A percentile compares a stretch with the other conserved stretches of the same genome.
Conservation (phyloP, 164 flowering plant genomes). For the Warburgia ugandensis region DNA sequence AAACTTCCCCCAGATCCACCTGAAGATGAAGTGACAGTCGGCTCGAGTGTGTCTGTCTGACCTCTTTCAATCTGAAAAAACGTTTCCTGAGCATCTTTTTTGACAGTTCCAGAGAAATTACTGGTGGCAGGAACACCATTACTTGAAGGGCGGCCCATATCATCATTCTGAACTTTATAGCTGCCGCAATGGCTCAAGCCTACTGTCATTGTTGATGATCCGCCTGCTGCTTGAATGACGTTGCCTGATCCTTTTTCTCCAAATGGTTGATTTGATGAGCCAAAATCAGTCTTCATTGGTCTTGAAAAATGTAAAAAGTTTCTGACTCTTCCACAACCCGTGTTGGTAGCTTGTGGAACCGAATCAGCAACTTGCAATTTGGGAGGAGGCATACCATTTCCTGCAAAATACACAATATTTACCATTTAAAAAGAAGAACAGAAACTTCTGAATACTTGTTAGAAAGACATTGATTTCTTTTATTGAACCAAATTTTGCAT, state of each 20-base stretch:
- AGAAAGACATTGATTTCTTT: no score
- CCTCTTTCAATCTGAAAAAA: conserved; percentile 20
- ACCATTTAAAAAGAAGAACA: conserved; percentile 11
- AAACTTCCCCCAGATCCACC: conserved; percentile 53
- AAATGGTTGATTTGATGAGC: conserved; percentile 11
- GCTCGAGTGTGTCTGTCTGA: conserved; percentile 28
- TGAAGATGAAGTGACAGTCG: conserved; percentile 40
- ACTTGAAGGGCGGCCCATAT: conserved; percentile 31
- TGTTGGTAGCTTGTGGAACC: conserved; percentile 6
- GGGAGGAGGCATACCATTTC: conserved; percentile 34
- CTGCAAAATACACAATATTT: conserved; percentile 9
- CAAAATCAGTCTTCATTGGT: conserved; percentile 9
- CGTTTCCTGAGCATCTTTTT: conserved; percentile 14
- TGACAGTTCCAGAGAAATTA: conserved; percentile 17
- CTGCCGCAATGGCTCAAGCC: conserved; percentile 60
- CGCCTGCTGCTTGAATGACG: conserved; percentile 19
- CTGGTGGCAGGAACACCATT: conserved; percentile 14
- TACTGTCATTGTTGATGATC: conserved; percentile 42
- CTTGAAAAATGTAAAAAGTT: conserved; percentile 24
- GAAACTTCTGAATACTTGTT: no score
- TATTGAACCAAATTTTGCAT: no score
- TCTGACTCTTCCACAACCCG: conserved; percentile 2
- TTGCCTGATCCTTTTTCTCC: conserved; percentile 8
- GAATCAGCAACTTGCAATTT: conserved; percentile 17
- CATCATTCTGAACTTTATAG: conserved; percentile 41